Evolutionary conservation across 805 yeast genomes (phyloP), one percentile per base, ranked within the genome.

Genomic region (Yamadazyma insecticola): DNA sequence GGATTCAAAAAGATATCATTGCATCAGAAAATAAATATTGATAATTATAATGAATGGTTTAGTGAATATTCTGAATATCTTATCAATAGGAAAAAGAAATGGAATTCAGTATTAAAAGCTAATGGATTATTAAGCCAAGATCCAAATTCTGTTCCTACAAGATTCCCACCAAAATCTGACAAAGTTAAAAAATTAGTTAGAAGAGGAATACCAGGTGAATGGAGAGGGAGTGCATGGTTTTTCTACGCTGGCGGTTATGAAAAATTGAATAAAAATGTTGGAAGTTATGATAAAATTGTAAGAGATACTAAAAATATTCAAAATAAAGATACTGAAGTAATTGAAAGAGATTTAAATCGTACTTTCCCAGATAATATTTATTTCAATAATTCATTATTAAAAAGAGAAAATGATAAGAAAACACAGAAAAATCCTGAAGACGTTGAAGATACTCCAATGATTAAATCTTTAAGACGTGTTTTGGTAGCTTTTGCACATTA

Each of bases 201-300:
- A 34, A 84, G 84, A 52, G 98, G 98, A 9, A 80, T 90, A 8
- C 97, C 98, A 0, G 89, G 96, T 0, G 96, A 87, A 51, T 90
- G 96, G 97, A 67, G 98, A 43, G 98, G 98, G 1, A 74, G 76
- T 43, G 96, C 97, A 1, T 90, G 98, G 98, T 90, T 92, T 70
- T 81, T 78, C 63, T 90, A 85, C 55, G 95, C 95, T 6, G 78
- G 79, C 16, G 98, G 97, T 2, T 71, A 78, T 33, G 92, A 84
- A 32, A 71, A 70, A 43, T 57, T 87, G 35, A 76, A 72, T 43
- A 75, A 76, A 23, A 77, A 89, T 50, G 63, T 62, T 11, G 96
- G 95, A 1, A 70, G 84, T 2, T 92, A 89, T 53, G 84, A 78
- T 26, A 63, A 67, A 37, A 66, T 90, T 18, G 78, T 86, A 22